These are phyloP conservation scores for Ophiostoma ips DNA, from an alignment of 2,329 filamentous ascomycete species.

Conservation along the genomic window DNA sequence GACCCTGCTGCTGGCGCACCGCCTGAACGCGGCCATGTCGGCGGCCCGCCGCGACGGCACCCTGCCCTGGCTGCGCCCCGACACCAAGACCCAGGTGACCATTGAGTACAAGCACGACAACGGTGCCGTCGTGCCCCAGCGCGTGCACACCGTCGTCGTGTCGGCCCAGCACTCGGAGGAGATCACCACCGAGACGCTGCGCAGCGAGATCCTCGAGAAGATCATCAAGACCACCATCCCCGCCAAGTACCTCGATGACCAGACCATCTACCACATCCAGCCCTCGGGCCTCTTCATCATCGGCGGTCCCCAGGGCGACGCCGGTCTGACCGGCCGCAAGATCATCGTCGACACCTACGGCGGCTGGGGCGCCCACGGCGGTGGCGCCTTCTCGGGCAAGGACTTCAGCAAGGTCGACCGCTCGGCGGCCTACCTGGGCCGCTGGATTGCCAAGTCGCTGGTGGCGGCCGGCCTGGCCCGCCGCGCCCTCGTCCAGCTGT, in stretches of 20 bases:
- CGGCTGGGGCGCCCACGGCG: constrained; percentile 98
- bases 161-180: constrained; percentile 85
- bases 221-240: constrained; percentile 94
- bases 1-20: constrained; percentile 87
- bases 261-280: constrained; percentile 97
- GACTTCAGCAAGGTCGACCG: constrained; percentile 99
- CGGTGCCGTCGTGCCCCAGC: constrained; percentile 79
- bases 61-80: constrained; percentile 88
- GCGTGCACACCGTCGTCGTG: constrained; percentile 94
- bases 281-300: constrained; percentile 98
- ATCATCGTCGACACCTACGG: constrained; percentile 99
- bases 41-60: constrained; percentile 74
- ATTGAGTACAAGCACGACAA: constrained; percentile 96
- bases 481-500: constrained; percentile 91
- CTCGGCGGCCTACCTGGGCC: constrained; percentile 90
- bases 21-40: constrained; percentile 92
- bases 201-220: constrained; percentile 93
- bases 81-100: constrained; percentile 99
- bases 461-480: constrained; percentile 79
- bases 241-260: constrained; percentile 77
- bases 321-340: constrained; percentile 96
- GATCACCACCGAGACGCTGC: constrained; percentile 81
- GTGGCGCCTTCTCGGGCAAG: constrained; percentile 99
- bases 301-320: constrained; percentile 96
- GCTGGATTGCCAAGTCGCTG: constrained; percentile 98